These are phyloP conservation scores for Leishmania major DNA, from an alignment of 208 protist species.

Conservation along the genomic window DNA sequence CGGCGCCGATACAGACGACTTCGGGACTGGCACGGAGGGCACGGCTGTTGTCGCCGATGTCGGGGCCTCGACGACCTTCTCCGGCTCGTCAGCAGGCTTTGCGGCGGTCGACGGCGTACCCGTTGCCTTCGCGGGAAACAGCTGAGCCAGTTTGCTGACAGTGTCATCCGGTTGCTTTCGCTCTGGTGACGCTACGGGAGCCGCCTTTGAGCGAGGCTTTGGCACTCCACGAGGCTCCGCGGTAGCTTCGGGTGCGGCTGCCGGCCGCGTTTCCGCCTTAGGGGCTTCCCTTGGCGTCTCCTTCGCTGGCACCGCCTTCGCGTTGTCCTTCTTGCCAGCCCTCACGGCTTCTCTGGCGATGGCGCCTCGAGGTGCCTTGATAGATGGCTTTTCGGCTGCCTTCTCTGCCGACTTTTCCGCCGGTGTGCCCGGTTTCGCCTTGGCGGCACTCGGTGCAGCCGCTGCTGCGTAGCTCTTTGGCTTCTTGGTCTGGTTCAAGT, in stretches of 20 bases:
- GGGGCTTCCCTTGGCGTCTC: background rate
- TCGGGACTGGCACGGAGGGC: background rate
- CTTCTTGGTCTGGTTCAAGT: constrained; percentile 59
- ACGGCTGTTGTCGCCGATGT: background rate
- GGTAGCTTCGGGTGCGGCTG: constrained; percentile 2
- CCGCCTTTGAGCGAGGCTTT: constrained; percentile 36
- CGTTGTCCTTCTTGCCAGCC: background rate
- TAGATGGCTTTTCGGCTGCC: constrained; percentile 6
- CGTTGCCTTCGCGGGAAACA: constrained; percentile 32
- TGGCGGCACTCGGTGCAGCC: background rate
- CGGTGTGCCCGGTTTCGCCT: constrained; percentile 14
- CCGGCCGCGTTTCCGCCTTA: background rate
- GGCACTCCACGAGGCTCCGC: constrained; percentile 14
- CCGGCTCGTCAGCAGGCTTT: background rate
- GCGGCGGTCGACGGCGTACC: background rate
- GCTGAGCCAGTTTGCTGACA: constrained; percentile 25
- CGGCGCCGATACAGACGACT: background rate
- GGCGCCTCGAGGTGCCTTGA: background rate
- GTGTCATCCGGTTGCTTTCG: constrained; percentile 8
- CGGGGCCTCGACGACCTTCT: background rate
- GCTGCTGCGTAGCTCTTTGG: constrained; percentile 18
- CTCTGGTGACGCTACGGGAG: background rate
- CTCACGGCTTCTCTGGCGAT: background rate
- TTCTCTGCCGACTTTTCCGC: constrained; percentile 9
- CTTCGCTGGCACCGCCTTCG: background rate